Evolutionary conservation across 2,329 filamentous ascomycete genomes (phyloP).

Genomic region (Hirsutella rhossiliensis): DNA sequence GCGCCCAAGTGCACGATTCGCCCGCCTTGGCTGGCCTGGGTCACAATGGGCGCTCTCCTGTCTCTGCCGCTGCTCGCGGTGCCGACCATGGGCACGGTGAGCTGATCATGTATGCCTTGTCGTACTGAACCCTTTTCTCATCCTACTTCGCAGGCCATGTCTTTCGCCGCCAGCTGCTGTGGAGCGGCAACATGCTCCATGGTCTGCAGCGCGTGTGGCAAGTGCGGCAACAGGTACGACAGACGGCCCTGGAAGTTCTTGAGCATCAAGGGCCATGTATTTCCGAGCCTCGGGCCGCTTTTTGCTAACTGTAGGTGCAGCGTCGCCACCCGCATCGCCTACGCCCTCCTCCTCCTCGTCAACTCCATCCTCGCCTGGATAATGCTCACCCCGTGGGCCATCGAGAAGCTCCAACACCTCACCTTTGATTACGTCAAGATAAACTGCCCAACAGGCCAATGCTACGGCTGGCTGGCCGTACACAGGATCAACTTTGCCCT

Average conservation of each 20-base stretch:
- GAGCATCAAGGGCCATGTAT: background rate
- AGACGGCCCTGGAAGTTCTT: background rate
- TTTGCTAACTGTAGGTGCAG: slow-evolving; percentile 28
- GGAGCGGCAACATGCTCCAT: slow-evolving; percentile 94
- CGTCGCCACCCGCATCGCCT: slow-evolving; percentile 93
- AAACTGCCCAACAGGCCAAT: slow-evolving; percentile 79
- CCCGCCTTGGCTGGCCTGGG: background rate
- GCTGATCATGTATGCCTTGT: slow-evolving; percentile 19
- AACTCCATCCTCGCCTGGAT: slow-evolving; percentile 98
- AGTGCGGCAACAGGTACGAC: slow-evolving; percentile 81
- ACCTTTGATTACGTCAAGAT: slow-evolving; percentile 95
- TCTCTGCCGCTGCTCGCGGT: slow-evolving; percentile 83
- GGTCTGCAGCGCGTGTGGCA: slow-evolving; percentile 89
- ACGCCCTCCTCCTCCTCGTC: slow-evolving; percentile 84
- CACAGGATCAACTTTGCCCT: slow-evolving; percentile 97
- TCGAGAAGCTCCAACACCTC: slow-evolving; percentile 86
- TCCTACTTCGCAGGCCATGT: slow-evolving; percentile 46
- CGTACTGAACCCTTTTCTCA: background rate
- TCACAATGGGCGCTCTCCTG: slow-evolving; percentile 74
- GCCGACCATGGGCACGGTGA: slow-evolving; percentile 75
- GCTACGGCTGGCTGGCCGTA: slow-evolving; percentile 91
- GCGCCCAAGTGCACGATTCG: background rate
- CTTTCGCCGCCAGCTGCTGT: slow-evolving; percentile 80
- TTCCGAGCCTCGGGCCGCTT: too few species aligned
- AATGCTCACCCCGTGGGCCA: slow-evolving; percentile 97